Base-by-base conservation (phyloP, 441 rosid species). In the Manihot esculenta region DNA sequence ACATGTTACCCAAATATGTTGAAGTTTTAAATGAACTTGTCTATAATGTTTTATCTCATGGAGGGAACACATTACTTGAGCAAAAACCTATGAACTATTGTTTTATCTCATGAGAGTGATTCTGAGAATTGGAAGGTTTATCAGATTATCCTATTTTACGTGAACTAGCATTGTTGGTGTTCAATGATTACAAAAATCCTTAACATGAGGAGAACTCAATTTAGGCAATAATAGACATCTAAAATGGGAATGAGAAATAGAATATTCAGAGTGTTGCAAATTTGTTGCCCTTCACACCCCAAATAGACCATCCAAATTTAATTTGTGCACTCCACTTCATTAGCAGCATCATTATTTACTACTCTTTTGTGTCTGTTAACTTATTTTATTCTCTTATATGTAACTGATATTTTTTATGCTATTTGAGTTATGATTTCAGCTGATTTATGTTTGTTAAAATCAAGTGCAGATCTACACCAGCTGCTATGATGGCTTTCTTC, bases 401-500 rank as follows among this genome's bases (percentile, higher is more conserved):
- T 54, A 33, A 64, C 12, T 23, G 70, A 45, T 21, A 66, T 45
- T 51, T 20, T 15, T 27, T 13, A 14, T 41, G 38, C 27, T 20
- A 17, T 38, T 62, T 60, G 15, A 38, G 30, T 42, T 27, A 0
- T 33, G 10, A 2, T 59, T 66, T 14, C 33, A 51, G 4, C 11
- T 60, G 51, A 64, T 61, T 53, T 15, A 21, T 61, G 7, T 63
- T 69, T 68, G 51, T 69, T 65, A 48, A 14, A 51, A 69, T 62
- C 69, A 63, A 42, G 26, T 81, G 81, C 83, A 93, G 94, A 80
- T 89, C 47, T 79, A 79, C 64, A 88, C 83, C 41, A 81, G 93
- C 80, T 77, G 92, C 79, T 89, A 88, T 68, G 84, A 86, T 79
- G 98, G 95, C 27, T 82, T 80, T 41, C 62, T 94, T 44, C 83